phyloP scores from a whole-genome alignment of 495 filamentous ascomycete genomes.

The Tuber microsphaerosporum region DNA sequence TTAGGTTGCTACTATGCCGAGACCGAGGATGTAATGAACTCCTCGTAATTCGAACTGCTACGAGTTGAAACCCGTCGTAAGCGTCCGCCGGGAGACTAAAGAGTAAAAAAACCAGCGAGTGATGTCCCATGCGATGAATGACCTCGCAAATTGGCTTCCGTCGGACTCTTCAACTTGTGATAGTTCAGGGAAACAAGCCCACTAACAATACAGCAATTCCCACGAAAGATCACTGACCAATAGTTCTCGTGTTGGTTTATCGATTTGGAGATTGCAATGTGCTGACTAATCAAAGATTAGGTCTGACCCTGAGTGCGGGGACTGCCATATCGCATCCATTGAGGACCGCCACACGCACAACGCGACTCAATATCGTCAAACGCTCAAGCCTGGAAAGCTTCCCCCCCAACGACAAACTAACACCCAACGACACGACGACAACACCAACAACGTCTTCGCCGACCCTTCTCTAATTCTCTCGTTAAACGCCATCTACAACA shows the following conservation, averaged over 20 bases:
- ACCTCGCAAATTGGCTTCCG: background rate
- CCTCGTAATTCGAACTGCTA: background rate
- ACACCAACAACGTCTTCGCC: constrained; percentile 30
- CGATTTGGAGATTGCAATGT: background rate
- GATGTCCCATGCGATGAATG: background rate
- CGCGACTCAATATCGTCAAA: constrained; percentile 23
- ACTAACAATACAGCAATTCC: background rate
- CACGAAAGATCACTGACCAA: background rate
- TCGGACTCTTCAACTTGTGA: background rate
- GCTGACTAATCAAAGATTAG: background rate
- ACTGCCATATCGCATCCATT: background rate
- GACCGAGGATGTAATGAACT: background rate
- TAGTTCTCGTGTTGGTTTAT: background rate
- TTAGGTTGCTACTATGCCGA: background rate
- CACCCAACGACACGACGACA: constrained; percentile 27
- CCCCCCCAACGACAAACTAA: constrained; percentile 35
- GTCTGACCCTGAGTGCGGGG: background rate
- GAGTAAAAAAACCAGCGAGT: background rate
- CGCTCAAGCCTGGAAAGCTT: constrained; percentile 28
- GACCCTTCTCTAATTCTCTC: constrained; percentile 41
- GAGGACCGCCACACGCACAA: background rate
- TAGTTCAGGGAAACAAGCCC: background rate
- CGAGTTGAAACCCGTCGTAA: background rate
- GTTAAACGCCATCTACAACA: constrained; percentile 42
- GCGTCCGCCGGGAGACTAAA: background rate